phyloP scores from a whole-genome alignment of 352 stramenopile species.

The Phytophthora sp. region DNA sequence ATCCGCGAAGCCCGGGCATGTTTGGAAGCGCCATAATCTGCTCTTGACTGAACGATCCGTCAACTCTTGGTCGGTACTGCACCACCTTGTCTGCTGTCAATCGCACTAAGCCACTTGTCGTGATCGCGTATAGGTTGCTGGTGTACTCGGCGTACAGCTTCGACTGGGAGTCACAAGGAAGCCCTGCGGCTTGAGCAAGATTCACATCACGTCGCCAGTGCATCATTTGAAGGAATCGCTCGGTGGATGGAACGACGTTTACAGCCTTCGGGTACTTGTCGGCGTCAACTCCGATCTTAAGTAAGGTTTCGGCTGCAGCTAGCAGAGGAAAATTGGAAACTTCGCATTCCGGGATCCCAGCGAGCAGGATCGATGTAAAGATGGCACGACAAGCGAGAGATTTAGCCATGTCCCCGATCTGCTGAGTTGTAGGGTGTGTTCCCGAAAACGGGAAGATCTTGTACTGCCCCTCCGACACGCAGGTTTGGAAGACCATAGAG shows the following conservation, averaged over 20 bases:
- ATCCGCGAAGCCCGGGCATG: constrained; percentile 3
- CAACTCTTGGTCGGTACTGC: constrained; percentile 30
- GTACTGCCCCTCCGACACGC: constrained; percentile 47
- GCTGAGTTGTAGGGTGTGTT: constrained; percentile 34
- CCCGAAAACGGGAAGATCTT: constrained; percentile 60
- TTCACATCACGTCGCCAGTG: constrained; percentile 57
- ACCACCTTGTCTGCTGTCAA: constrained; percentile 48
- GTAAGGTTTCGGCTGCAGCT: constrained; percentile 49
- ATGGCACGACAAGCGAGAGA: constrained; percentile 48
- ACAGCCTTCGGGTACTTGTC: constrained; percentile 17
- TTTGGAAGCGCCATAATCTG: constrained; percentile 15
- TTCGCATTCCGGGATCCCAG: constrained; percentile 49
- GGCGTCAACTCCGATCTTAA: constrained; percentile 56
- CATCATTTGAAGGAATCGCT: constrained; percentile 51
- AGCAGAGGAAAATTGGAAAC: constrained; percentile 53
- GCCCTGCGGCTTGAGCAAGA: constrained; percentile 34
- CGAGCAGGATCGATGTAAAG: constrained; percentile 50
- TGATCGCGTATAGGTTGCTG: constrained; percentile 44
- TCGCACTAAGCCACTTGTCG: constrained; percentile 45
- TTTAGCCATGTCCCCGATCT: constrained; percentile 39
- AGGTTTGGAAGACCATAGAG: constrained; percentile 51
- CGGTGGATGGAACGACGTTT: constrained; percentile 28
- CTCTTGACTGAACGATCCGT: constrained; percentile 28
- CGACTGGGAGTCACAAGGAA: constrained; percentile 51
- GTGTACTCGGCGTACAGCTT: constrained; percentile 50